A percentile compares a stretch with the other conserved stretches of the same genome.
phyloP scores from a whole-genome alignment of 371 early-diverging fungal genomes.

The Fennellomyces sp. region DNA sequence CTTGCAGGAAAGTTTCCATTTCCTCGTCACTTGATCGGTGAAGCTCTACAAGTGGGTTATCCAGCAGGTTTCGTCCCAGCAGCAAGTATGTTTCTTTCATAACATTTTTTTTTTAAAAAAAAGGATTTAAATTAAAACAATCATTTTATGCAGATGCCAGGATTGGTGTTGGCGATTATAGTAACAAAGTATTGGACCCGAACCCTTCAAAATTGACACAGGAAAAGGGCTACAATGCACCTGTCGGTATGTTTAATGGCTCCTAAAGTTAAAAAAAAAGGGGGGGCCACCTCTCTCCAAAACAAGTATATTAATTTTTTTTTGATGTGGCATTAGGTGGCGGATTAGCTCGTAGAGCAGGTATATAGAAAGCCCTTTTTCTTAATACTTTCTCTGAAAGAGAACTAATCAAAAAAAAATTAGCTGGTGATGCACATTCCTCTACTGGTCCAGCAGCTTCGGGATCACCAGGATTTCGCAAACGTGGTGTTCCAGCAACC shows the following conservation, averaged over 20 bases:
- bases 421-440: conserved; percentile 26
- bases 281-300: not conserved
- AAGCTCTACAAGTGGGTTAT: conserved; percentile 25
- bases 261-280: not conserved
- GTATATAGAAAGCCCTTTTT: conserved; percentile 6
- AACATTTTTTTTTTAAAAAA: not conserved
- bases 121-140: not conserved
- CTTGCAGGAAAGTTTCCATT: conserved; percentile 11
- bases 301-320: too few species aligned
- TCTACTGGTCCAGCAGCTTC: conserved; percentile 24
- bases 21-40: conserved; percentile 29
- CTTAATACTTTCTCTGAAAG: not conserved
- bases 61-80: conserved; percentile 20
- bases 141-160: conserved; percentile 34
- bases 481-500: conserved; percentile 12
- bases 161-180: conserved; percentile 32
- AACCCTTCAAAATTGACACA: not conserved
- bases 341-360: conserved; percentile 15
- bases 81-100: conserved; percentile 20
- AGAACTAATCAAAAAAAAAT: not conserved
- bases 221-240: not conserved
- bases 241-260: not conserved
- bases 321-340: too few species aligned
- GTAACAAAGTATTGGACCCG: conserved; percentile 21
- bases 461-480: conserved; percentile 23